Percentiles rank a stretch among this genome's conserved stretches.
phyloP scores from a whole-genome alignment of 2,329 filamentous ascomycete genomes.

The Bipolaris oryzae region DNA sequence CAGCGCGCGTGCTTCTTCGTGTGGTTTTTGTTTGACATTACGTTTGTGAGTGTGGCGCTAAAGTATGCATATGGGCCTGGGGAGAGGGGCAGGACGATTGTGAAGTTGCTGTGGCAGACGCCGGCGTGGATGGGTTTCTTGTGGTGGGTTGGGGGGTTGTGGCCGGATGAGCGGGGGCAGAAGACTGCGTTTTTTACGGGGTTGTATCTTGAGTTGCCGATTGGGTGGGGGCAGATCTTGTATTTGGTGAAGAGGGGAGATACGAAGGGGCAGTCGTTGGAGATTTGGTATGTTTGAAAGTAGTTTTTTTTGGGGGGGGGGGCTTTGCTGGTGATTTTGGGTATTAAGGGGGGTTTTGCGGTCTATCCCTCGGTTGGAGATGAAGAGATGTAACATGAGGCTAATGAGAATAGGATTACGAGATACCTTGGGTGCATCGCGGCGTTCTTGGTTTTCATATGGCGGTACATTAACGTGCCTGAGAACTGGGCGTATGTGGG shows the following conservation, averaged over 20 bases:
- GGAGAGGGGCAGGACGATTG: slow-evolving; percentile 28
- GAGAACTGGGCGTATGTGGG: slow-evolving; percentile 50
- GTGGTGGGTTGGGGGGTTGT: slow-evolving; percentile 33
- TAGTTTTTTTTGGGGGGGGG: no score
- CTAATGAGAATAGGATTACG: slow-evolving; percentile 39
- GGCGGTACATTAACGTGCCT: slow-evolving; percentile 49
- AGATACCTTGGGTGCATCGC: slow-evolving; percentile 49
- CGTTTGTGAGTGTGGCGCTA: slow-evolving; percentile 45
- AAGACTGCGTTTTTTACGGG: slow-evolving; percentile 52
- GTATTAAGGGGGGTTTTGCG: no score
- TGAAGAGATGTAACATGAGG: background rate
- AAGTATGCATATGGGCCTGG: slow-evolving; percentile 34
- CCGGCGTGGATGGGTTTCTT: slow-evolving; percentile 39
- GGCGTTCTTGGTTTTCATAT: slow-evolving; percentile 49
- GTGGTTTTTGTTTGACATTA: slow-evolving; percentile 48
- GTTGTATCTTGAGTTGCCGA: slow-evolving; percentile 46
- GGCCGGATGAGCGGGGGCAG: slow-evolving; percentile 50
- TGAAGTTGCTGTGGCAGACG: slow-evolving; percentile 35
- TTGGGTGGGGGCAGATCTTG: slow-evolving; percentile 46
- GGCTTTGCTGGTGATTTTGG: no score
- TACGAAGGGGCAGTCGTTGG: slow-evolving; percentile 48
- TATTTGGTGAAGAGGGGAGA: slow-evolving; percentile 38
- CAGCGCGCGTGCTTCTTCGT: slow-evolving; percentile 46
- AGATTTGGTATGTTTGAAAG: slow-evolving; percentile 46
- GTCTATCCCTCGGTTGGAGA: no score